phyloP scores from a whole-genome alignment of 129 eudicot species.

The Chrysanthemum lavandulifolium region DNA sequence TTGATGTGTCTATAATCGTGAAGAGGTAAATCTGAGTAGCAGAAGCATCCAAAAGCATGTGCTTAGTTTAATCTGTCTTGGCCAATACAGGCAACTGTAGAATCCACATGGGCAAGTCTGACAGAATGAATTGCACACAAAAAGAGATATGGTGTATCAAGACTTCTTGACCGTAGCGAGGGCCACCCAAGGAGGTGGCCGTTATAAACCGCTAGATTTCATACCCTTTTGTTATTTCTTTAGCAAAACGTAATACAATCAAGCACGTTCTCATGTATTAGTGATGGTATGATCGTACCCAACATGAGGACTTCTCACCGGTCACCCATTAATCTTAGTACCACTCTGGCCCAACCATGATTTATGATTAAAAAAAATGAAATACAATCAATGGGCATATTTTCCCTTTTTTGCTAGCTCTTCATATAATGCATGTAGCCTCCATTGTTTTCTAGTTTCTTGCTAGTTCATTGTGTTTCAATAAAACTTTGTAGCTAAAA shows the following conservation, averaged over 20 bases:
- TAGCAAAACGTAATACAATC: constrained; percentile 1
- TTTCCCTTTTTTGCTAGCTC: too few relatives aligned
- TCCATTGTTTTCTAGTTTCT: too few relatives aligned
- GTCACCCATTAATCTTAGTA: too few relatives aligned
- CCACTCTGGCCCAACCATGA: too few relatives aligned
- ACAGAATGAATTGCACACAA: constrained; percentile 44
- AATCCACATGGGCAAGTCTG: constrained; percentile 59
- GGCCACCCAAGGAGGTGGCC: constrained; percentile 27
- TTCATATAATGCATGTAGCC: too few relatives aligned
- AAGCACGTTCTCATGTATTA: background rate
- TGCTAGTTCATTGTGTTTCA: too few relatives aligned
- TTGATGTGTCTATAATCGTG: constrained; percentile 27
- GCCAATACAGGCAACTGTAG: constrained; percentile 42
- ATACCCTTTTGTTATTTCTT: constrained; percentile 23
- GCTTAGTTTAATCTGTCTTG: constrained; percentile 43
- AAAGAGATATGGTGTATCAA: constrained; percentile 29
- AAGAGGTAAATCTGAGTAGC: constrained; percentile 21
- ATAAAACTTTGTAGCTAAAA: too few relatives aligned
- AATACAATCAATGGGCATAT: too few relatives aligned
- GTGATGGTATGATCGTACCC: too few relatives aligned
- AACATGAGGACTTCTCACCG: too few relatives aligned
- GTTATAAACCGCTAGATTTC: constrained; percentile 29
- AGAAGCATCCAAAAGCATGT: constrained; percentile 35
- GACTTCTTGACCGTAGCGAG: constrained; percentile 32
- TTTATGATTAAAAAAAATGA: too few relatives aligned